phyloP scores from a whole-genome alignment of 805 yeast genomes.

The Suhomyces faveliae region DNA sequence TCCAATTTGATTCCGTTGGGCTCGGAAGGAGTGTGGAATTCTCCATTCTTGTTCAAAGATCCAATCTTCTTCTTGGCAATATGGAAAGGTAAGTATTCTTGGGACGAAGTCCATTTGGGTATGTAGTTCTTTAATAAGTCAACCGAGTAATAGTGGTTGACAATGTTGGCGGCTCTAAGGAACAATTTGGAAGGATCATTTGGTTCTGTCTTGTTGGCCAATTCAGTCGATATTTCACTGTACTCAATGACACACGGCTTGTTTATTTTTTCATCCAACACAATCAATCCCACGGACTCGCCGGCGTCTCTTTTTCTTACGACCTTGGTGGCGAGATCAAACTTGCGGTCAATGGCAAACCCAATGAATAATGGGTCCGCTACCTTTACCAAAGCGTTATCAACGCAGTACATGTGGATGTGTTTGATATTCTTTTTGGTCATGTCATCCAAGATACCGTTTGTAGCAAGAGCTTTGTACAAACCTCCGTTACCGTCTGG shows the following conservation, averaged over 20 bases:
- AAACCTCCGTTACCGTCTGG: slow-evolving; percentile 99
- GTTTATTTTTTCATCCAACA: slow-evolving; percentile 52
- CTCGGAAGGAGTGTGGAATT: slow-evolving; percentile 56
- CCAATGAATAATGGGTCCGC: slow-evolving; percentile 93
- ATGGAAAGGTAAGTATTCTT: slow-evolving; percentile 81
- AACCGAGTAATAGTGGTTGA: slow-evolving; percentile 90
- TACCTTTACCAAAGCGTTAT: slow-evolving; percentile 84
- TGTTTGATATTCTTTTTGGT: slow-evolving; percentile 70
- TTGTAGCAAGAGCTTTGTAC: slow-evolving; percentile 73
- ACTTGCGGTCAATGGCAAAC: slow-evolving; percentile 65
- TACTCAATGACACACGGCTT: slow-evolving; percentile 93
- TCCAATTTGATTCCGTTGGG: slow-evolving; percentile 94
- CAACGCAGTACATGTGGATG: slow-evolving; percentile 96
- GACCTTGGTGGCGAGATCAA: slow-evolving; percentile 85
- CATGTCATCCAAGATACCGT: slow-evolving; percentile 69
- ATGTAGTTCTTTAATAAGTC: slow-evolving; percentile 60
- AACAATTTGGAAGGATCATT: slow-evolving; percentile 52
- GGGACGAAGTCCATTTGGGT: slow-evolving; percentile 68
- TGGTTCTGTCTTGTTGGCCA: slow-evolving; percentile 65
- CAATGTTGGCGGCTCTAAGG: slow-evolving; percentile 94
- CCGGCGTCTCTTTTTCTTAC: slow-evolving; percentile 87
- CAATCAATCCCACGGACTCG: slow-evolving; percentile 92
- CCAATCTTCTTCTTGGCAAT: slow-evolving; percentile 90
- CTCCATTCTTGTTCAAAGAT: slow-evolving; percentile 47
- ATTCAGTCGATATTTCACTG: slow-evolving; percentile 77